Evolutionary conservation across 2,329 filamentous ascomycete species (phyloP).

Genomic region (Pseudogymnoascus sp.): DNA sequence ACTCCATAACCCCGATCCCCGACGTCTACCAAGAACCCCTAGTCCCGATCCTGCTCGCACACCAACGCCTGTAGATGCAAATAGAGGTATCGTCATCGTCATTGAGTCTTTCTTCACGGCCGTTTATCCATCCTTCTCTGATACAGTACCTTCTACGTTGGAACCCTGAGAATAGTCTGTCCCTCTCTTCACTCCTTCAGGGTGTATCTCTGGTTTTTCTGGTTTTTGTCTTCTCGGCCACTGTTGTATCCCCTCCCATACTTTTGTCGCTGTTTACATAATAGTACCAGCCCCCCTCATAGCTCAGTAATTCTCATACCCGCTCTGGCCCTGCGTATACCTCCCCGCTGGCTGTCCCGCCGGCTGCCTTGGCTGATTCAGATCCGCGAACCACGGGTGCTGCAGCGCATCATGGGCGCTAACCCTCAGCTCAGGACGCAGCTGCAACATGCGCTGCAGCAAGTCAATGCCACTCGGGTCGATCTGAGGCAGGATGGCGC

Average conservation of each 20-base stretch:
- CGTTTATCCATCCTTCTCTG: not conserved
- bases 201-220: not conserved
- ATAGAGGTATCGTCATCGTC: constrained; percentile 4
- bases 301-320: constrained; percentile 1
- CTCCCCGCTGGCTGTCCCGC: not conserved
- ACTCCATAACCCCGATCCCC: constrained; percentile 4
- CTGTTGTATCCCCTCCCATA: not conserved
- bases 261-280: not conserved
- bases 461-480: constrained; percentile 82
- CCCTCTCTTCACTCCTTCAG: not conserved
- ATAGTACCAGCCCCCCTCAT: not conserved
- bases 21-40: constrained; percentile 1
- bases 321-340: constrained; percentile 4
- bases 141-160: not conserved
- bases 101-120: not conserved
- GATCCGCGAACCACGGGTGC: constrained; percentile 86
- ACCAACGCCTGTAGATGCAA: constrained; percentile 7
- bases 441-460: constrained; percentile 81
- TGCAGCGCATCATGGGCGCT: constrained; percentile 78
- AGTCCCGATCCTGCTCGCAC: not conserved
- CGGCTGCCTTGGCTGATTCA: constrained; percentile 50
- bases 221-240: not conserved
- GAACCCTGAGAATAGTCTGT: not conserved
- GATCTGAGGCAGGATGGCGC: constrained; percentile 80
- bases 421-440: constrained; percentile 84